A percentile compares a stretch with the other conserved stretches of the same genome.
Conservation (phyloP, 495 filamentous ascomycete species). For the Cetradonia linearis region DNA sequence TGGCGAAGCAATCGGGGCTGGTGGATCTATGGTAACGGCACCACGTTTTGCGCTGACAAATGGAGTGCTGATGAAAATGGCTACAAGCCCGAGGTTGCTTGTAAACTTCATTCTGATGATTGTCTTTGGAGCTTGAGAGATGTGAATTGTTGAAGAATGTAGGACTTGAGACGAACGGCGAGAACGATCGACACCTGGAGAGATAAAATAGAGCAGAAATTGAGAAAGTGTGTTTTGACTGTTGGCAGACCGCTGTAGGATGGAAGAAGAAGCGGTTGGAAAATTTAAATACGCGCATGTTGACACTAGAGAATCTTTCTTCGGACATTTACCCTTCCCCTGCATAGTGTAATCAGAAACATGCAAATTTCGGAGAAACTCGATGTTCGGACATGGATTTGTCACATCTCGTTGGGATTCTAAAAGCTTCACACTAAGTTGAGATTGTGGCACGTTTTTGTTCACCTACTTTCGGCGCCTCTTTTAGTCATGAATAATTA, state of each 20-base stretch:
- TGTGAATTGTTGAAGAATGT: neutral
- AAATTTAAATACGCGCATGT: neutral
- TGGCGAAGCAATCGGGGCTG: neutral
- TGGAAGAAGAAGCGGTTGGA: neutral
- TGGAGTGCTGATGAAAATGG: neutral
- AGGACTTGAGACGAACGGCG: neutral
- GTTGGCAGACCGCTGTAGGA: neutral
- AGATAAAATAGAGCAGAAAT: neutral
- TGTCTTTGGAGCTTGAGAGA: neutral
- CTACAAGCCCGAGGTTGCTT: neutral
- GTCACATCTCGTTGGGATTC: no score
- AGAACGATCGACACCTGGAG: neutral
- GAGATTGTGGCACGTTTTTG: no score
- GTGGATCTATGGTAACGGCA: neutral
- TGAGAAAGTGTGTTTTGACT: neutral
- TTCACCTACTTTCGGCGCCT: no score
- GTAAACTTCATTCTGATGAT: neutral
- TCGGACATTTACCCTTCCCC: neutral
- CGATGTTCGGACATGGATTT: no score
- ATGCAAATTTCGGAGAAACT: neutral
- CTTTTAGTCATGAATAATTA: no score
- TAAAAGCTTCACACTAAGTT: no score
- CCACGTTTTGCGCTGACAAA: neutral
- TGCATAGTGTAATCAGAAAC: neutral
- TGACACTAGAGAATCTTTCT: neutral